phyloP scores from a whole-genome alignment of 2,329 filamentous ascomycete species.

The Capronia coronata region DNA sequence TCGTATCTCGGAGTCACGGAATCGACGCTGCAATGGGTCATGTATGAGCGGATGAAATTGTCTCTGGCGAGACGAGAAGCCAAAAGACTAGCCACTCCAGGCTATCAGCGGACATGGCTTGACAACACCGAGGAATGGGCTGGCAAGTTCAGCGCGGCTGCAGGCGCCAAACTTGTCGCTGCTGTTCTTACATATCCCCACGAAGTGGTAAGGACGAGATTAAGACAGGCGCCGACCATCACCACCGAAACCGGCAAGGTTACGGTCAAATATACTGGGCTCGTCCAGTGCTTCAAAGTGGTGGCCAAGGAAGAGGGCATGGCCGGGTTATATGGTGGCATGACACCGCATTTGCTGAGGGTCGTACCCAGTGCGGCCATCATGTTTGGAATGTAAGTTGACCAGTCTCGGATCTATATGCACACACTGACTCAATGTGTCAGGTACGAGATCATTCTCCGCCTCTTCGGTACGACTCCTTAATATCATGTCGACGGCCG shows the following conservation, averaged over 20 bases:
- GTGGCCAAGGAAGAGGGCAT: conserved; percentile 86
- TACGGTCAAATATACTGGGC: conserved; percentile 75
- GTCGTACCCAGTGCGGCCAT: conserved; percentile 90
- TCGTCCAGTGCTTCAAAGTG: conserved; percentile 80
- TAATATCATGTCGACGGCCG: conserved; percentile 12
- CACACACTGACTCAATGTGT: conserved; percentile 32
- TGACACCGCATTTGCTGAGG: conserved; percentile 84
- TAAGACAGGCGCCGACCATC: conserved; percentile 82
- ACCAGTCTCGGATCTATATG: not conserved
- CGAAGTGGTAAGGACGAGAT: conserved; percentile 76
- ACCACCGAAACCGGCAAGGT: conserved; percentile 57
- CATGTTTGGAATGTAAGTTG: conserved; percentile 80
- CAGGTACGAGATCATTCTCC: conserved; percentile 35
- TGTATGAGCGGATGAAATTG: conserved; percentile 88
- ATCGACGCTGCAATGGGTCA: conserved; percentile 84
- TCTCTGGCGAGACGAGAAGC: conserved; percentile 59
- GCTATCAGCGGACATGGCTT: conserved; percentile 60
- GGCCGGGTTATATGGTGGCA: conserved; percentile 76
- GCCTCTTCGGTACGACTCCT: conserved; percentile 34
- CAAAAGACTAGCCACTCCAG: conserved; percentile 49
- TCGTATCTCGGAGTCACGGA: conserved; percentile 88
- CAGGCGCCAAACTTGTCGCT: conserved; percentile 77
- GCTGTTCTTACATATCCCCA: conserved; percentile 85
- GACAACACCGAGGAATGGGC: conserved; percentile 71
- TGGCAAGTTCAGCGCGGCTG: conserved; percentile 71